phyloP scores from a whole-genome alignment of 345 rosid species.

The Citrus unshiu region DNA sequence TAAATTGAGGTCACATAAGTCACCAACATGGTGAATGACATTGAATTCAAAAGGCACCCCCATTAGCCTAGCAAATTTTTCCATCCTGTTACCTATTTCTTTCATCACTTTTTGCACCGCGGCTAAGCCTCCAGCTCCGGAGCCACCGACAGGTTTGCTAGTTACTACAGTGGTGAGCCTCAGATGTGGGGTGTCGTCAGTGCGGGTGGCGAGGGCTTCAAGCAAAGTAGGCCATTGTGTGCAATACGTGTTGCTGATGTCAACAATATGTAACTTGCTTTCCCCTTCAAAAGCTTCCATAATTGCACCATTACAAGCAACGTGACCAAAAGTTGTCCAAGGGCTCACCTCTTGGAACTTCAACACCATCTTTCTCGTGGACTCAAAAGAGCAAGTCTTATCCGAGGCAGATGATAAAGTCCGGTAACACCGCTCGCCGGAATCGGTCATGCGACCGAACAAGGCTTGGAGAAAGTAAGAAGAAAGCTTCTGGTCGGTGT shows the following conservation, averaged over 20 bases:
- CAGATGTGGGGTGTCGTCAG: conserved; percentile 85
- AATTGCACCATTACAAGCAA: conserved; percentile 85
- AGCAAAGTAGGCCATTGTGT: conserved; percentile 98
- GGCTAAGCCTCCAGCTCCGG: conserved; percentile 27
- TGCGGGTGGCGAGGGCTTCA: conserved; percentile 91
- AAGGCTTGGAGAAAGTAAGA: conserved; percentile 88
- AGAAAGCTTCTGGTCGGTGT: conserved; percentile 75
- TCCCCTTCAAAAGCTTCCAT: conserved; percentile 93
- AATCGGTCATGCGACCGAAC: conserved; percentile 78
- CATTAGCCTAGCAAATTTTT: conserved; percentile 93
- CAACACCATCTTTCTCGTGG: conserved; percentile 70
- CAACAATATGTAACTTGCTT: conserved; percentile 70
- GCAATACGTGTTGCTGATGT: conserved; percentile 86
- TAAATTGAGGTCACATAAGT: conserved; percentile 60
- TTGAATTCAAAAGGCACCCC: conserved; percentile 92
- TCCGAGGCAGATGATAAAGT: conserved; percentile 64
- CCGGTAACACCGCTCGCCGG: conserved; percentile 66
- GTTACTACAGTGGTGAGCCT: conserved; percentile 66
- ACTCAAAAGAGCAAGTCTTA: conserved; percentile 71
- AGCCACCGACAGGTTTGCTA: conserved; percentile 26
- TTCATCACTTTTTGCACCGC: conserved; percentile 71
- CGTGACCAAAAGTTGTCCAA: conserved; percentile 98
- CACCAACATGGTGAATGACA: conserved; percentile 74
- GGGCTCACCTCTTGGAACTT: conserved; percentile 96
- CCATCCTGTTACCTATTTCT: conserved; percentile 89